Conservation (phyloP, 164 flowering plant genomes). For the Protea cynaroides region DNA sequence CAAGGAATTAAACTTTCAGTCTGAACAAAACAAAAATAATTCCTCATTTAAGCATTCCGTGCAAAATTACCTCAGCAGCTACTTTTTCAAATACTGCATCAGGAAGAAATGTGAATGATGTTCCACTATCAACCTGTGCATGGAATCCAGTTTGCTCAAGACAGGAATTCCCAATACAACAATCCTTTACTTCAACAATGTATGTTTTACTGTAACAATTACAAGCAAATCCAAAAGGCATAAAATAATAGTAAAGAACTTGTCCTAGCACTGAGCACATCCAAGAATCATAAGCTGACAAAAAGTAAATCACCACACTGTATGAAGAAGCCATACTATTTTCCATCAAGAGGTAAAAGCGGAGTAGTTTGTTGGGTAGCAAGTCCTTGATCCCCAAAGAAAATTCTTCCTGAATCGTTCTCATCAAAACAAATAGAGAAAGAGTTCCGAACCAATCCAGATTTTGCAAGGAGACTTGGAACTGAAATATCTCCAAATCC, state of each 20-base stretch:
- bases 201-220: constrained; percentile 52
- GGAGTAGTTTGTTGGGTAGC: constrained; percentile 56
- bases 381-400: constrained; percentile 83
- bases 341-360: constrained; percentile 58
- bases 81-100: constrained; percentile 43
- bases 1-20: constrained; percentile 2
- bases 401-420: constrained; percentile 77
- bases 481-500: constrained; percentile 83
- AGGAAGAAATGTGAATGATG: constrained; percentile 88
- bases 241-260: neutral
- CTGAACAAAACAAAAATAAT: neutral
- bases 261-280: neutral
- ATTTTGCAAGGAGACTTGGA: constrained; percentile 76
- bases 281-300: neutral
- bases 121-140: constrained; percentile 77
- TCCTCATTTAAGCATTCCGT: neutral
- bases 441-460: constrained; percentile 62
- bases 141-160: constrained; percentile 48
- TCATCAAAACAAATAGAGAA: constrained; percentile 86
- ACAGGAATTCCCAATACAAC: constrained; percentile 65
- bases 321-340: constrained; percentile 38
- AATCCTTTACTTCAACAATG: constrained; percentile 61
- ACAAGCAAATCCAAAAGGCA: constrained; percentile 5
- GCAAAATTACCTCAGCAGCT: constrained; percentile 46
- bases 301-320: neutral